Base-by-base conservation (phyloP, 352 stramenopile species). In the Thraustochytrium striatum region DNA sequence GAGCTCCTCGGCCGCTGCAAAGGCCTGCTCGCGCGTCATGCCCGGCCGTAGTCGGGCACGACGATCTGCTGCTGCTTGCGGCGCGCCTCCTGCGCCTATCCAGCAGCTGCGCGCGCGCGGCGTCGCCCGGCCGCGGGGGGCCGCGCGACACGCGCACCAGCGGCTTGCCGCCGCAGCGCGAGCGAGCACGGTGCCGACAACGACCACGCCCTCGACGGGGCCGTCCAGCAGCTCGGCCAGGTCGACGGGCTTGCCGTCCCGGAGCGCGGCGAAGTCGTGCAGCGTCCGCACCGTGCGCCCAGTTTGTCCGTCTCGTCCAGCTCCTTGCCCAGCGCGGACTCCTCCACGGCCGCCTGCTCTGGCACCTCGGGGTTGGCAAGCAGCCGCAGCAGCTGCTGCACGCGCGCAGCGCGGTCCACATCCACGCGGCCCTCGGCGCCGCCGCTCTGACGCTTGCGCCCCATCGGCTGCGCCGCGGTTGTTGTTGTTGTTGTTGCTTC, bases 111-210 rank as follows among this genome's bases (percentile, higher is more conserved):
- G 43, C 55, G 32, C 41, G 58, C 1, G 41, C 58, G 58, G 39
- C 33, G 8, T 11, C 28, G 11, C 47, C 57, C 35, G 11, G 5
- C 9, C 28, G 16, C 33, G 70, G 36, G 3, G 70, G 13, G 8
- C 9, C 36, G 21, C 55, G 52, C 39, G 70, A 9, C 39, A 32
- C 57, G 21, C 55, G 52, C 2, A 80, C 70, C 19, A 72, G 58
- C 1, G 19, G 3, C 16, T 72, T n/a, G n/a, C 28, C 55, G 0
- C 52, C 68, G 3, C 28, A 61, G 1, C 55, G 35, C 16, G 70
- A 21, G 53, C 53, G 57, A 80, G 32, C 39, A 80, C 70, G 21
- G 70, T 80, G 0, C 70, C 70, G 47, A 78, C 79, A 8, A 73
- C 70, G 53, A 72, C 68, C 21, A 75, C 9, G 44, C 68, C 68